Percentiles rank a stretch among this genome's conserved stretches.
phyloP scores from a whole-genome alignment of 2,329 filamentous ascomycete genomes.

The Diplocarpon rosae region DNA sequence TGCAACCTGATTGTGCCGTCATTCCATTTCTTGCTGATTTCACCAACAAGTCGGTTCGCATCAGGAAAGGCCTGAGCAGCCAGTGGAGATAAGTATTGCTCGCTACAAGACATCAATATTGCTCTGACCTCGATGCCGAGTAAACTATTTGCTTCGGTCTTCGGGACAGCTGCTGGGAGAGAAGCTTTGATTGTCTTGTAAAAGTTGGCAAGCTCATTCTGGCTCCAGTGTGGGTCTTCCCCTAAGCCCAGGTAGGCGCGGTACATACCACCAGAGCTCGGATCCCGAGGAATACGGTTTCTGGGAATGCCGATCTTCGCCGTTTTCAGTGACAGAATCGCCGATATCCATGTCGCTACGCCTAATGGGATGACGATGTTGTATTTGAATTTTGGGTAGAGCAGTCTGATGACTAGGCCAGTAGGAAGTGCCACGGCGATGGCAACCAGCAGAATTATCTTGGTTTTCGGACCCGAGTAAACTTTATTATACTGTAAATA shows the following conservation, averaged over 20 bases:
- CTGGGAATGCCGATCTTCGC: neutral
- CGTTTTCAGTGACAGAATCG: neutral
- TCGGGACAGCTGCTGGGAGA: neutral
- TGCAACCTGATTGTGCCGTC: conserved; percentile 2
- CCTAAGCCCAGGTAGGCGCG: conserved; percentile 1
- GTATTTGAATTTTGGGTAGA: neutral
- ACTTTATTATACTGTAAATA: neutral
- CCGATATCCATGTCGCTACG: conserved; percentile 1
- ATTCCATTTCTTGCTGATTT: conserved; percentile 5
- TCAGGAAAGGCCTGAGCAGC: conserved; percentile 2
- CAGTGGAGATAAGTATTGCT: neutral
- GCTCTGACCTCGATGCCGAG: conserved; percentile 3
- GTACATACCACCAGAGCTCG: neutral
- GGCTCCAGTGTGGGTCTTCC: conserved; percentile 2
- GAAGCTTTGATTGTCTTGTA: neutral
- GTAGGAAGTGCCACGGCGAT: neutral
- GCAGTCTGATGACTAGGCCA: neutral
- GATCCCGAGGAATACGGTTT: neutral
- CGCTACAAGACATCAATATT: conserved; percentile 3
- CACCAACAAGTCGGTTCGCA: conserved; percentile 1
- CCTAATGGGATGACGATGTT: neutral
- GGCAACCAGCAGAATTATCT: neutral
- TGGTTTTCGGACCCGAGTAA: conserved; percentile 1
- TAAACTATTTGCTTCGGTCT: conserved; percentile 2
- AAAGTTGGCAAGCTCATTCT: conserved; percentile 1